Evolutionary conservation across 345 rosid species (phyloP).

Genomic region (Eucalyptus cloeziana): DNA sequence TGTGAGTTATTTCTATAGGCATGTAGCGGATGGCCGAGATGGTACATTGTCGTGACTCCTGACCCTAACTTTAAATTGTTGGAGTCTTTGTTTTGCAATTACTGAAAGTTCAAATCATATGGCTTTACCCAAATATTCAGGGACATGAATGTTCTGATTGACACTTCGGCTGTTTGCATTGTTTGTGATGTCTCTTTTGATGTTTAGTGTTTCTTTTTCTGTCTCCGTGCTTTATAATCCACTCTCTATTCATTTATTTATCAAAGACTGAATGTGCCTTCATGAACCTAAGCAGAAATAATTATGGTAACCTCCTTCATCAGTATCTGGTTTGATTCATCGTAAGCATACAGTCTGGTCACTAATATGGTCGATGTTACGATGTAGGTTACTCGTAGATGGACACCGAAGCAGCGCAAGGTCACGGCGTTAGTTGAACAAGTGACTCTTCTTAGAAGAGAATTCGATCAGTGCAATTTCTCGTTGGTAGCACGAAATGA

Average conservation of each 20-base stretch:
- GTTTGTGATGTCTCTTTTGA: background rate
- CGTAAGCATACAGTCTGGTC: background rate
- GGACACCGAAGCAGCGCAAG: conserved; percentile 31
- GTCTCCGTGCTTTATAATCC: background rate
- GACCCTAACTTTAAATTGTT: background rate
- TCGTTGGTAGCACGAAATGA: conserved; percentile 31
- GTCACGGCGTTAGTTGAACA: conserved; percentile 31
- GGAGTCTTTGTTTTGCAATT: background rate
- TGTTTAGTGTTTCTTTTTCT: background rate
- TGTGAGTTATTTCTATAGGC: background rate
- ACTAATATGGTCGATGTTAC: background rate
- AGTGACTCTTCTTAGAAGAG: conserved; percentile 26
- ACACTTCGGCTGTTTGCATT: background rate
- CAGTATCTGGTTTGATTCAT: background rate
- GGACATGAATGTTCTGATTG: background rate
- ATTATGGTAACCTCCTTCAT: background rate
- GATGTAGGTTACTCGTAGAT: conserved; percentile 42
- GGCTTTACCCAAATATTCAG: background rate
- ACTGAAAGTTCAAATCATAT: background rate
- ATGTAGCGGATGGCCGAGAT: background rate
- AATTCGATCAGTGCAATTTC: conserved; percentile 30
- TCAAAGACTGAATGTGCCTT: background rate
- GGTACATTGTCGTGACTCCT: background rate
- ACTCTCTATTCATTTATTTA: background rate
- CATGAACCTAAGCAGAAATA: background rate